Base-by-base conservation (phyloP, 148 eudicot species). In the Diospyros lotus region DNA sequence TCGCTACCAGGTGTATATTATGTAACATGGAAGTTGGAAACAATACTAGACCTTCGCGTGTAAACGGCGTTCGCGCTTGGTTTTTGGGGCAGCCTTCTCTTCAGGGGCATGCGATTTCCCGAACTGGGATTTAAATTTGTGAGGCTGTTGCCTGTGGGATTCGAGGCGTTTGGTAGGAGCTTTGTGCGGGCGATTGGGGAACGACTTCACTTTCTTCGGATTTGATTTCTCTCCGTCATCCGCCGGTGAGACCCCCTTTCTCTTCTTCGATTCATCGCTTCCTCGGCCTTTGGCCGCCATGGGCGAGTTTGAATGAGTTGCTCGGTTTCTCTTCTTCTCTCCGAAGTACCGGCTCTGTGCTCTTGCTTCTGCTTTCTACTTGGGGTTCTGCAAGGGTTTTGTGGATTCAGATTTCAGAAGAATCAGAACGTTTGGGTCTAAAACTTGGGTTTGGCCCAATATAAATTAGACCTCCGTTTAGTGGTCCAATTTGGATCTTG, bases 31-130 rank as follows among this genome's bases (percentile, higher is more conserved):
- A 6, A 66, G n/a, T 15, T 56, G 73, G 15, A 54, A 42, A 42
- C 58, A 75, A 43, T 28, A 43, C 41, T 4, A 44, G 48, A 93
- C 89, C 91, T 89, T 90, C 54, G 91, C 82, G 5, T 72, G 86
- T 63, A 80, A 52, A 51, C 89, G 89, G 64, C 67, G 75, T 71
- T 84, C 83, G 50, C 75, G 81, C 69, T 89, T 89, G 61, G 84
- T 70, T 75, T 69, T 48, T 6, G 80, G 77, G 15, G 54, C 77
- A 10, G 46, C 40, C 38, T 70, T 56, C 51, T 73, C 68, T 28
- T n/a, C 46, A 38, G 9, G n/a, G 39, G 41, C 14, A 9, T 77
- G 76, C 6, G 76, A 61, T 66, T 80, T 74, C 17, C 64, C 46
- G 60, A 69, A 59, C 55, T 58, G 69, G 1, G 74, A 9, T 48